phyloP scores from a whole-genome alignment of 179 eudicot species.

The Nepenthes alata region DNA sequence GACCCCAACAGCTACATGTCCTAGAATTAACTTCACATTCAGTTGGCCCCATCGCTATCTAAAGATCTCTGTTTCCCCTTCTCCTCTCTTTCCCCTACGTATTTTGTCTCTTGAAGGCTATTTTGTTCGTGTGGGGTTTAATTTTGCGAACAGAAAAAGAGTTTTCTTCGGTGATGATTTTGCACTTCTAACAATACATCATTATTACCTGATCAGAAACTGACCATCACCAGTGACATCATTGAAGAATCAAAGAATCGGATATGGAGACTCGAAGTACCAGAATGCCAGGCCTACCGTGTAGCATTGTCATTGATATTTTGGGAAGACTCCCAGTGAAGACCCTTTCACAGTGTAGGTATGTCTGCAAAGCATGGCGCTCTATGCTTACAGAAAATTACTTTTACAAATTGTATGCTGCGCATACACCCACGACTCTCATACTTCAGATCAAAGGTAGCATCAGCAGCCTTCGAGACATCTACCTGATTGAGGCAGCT shows the following conservation, averaged over 20 bases:
- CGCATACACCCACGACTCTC: slow-evolving; percentile 17
- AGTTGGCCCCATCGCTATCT: no score
- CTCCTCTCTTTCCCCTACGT: no score
- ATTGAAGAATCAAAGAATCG: background rate
- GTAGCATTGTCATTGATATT: slow-evolving; percentile 20
- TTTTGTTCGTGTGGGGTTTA: no score
- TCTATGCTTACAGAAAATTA: slow-evolving; percentile 18
- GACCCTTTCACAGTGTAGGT: slow-evolving; percentile 20
- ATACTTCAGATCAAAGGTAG: slow-evolving; percentile 18
- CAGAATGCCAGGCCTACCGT: slow-evolving; percentile 17
- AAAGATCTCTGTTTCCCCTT: no score
- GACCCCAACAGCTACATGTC: no score
- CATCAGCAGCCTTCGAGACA: background rate
- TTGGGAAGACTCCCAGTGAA: slow-evolving; percentile 26
- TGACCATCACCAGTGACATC: background rate
- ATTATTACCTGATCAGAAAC: background rate
- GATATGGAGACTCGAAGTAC: slow-evolving; percentile 5
- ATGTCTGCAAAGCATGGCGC: slow-evolving; percentile 34
- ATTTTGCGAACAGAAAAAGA: no score
- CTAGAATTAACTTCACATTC: no score
- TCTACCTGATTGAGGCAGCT: slow-evolving; percentile 3
- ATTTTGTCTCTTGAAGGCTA: no score
- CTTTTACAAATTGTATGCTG: slow-evolving; percentile 20
- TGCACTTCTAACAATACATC: no score
- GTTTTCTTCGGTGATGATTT: no score